A percentile compares a stretch with the other conserved stretches of the same genome.
phyloP scores from a whole-genome alignment of 2,329 filamentous ascomycete genomes.

The Exophiala sideris region DNA sequence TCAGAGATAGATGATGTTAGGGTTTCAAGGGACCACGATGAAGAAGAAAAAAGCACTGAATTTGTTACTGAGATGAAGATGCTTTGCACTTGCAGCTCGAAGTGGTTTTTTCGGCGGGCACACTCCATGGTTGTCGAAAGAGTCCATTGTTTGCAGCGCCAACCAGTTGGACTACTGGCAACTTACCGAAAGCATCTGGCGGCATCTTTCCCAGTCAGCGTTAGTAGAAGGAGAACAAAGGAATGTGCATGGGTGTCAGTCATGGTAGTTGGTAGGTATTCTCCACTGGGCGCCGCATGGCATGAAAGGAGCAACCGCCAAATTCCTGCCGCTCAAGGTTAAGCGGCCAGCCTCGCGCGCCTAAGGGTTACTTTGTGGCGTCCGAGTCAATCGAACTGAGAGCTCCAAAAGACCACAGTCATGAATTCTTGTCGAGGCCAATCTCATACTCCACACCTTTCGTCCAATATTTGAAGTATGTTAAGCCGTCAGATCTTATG shows the following conservation, averaged over 20 bases:
- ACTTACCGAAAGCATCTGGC: conserved; percentile 9
- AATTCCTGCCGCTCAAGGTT: conserved; percentile 5
- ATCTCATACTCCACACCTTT: neutral
- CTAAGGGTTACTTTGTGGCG: neutral
- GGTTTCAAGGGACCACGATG: too few species aligned
- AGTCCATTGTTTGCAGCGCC: neutral
- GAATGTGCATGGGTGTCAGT: conserved; percentile 16
- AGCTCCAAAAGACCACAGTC: too few species aligned
- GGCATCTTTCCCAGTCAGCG: conserved; percentile 21
- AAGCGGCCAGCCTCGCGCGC: neutral
- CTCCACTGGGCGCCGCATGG: conserved; percentile 13
- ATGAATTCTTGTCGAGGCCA: too few species aligned
- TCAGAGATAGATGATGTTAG: too few species aligned
- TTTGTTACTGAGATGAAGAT: too few species aligned
- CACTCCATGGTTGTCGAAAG: neutral
- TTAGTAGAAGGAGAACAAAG: conserved; percentile 14
- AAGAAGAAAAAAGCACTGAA: too few species aligned
- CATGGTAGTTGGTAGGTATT: neutral
- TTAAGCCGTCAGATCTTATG: neutral
- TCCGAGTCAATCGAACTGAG: neutral
- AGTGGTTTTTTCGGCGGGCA: too few species aligned
- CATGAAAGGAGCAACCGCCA: conserved; percentile 2
- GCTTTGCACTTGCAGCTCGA: too few species aligned
- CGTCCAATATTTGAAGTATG: neutral
- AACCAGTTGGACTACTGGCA: neutral